Base-by-base conservation (phyloP, 2,329 filamentous ascomycete species). In the Thielaviopsis populi region DNA sequence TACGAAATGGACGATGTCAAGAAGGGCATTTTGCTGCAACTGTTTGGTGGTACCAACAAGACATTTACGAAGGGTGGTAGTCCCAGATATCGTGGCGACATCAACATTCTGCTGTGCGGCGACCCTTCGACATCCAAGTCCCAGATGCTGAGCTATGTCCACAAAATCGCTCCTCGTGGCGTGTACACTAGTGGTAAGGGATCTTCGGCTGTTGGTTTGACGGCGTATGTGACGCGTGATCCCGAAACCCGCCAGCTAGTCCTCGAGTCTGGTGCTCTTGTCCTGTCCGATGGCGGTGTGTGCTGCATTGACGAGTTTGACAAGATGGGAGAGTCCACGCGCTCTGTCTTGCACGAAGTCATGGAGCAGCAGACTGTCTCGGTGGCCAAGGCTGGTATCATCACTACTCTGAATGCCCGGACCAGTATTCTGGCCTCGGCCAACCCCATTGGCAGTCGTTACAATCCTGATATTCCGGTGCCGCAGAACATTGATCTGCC, bases 1-100 rank as follows among this genome's bases (percentile, higher is more conserved):
- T 96, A 95, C 76, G 94, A 99, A 75, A 88, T 95, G 85, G 94
- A 99, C 69, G 94, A 99, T 70, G 91, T 97, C 59, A 99, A 99
- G 80, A 99, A 99, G 76, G 94, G 94, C 11, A 96, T 99, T 67
- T 79, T 99, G 11, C 84, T 99, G 3, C 94, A 99, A 71, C 83
- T 99, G 48, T 99, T 99, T 72, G 92, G 94, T 43, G 94, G 94
- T 64, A 96, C 94, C 41, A 99, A 99, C 79, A 99, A 99, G 77
- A 89, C 89, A 0, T 99, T 99, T 74, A 84, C 95, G 66, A 97
- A 96, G 75, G 94, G 94, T 64, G 94, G 91, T 65, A 96, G 89
- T 71, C 94, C 94, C 6, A 91, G 88, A 70, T 99, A 99, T 74
- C 84, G 94, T 77, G 94, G 94, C 67, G 94, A 99, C 74, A 96